Evolutionary conservation across 352 stramenopile genomes (phyloP), one percentile per base, ranked within the genome.

Genomic region (Phytophthora sp.): DNA sequence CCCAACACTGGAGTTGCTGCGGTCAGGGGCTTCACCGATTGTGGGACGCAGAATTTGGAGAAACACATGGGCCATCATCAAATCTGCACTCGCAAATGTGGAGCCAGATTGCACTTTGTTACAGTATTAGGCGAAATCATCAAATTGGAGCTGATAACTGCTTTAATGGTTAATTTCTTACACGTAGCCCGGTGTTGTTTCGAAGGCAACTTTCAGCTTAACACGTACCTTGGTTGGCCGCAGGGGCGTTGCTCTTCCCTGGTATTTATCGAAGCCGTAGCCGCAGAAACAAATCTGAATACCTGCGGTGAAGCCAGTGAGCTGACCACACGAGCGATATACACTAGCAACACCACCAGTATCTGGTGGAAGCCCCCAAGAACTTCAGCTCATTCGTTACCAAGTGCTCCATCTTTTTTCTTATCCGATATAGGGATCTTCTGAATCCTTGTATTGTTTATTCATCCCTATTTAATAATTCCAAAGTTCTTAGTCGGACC

Each of bases 51-150:
- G 36, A 63, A 30, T 5, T 27, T 24, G 23, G 26, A 18, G 16
- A 4, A 26, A 4, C 47, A 42, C 29, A n/a, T 44, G 46, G 35
- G 36, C 27, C 62, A 50, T 69, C 54, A 69, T 69, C 62, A 65
- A 57, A 57, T 31, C 51, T 44, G 39, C 20, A 4, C 3, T 46
- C 39, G 21, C 35, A 23, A 35, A 35, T n/a, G 38, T 8, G 45
- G 26, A 31, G 41, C n/a, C 21, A 26, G 39, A 16, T 39, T 42
- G 46, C 36, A 35, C 33, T 18, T 33, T 15, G 9, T 11, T 20
- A 13, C 33, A 33, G 24, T 18, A 23, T 24, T 13, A 16, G 7
- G 29, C 52, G 50, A 41, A 58, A 58, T 52, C 46, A 29, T 58
- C 39, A 46, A 8, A 9, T 27, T 46, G 12, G n/a, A n/a, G n/a